Evolutionary conservation across 2,329 filamentous ascomycete genomes (phyloP), one percentile per base, ranked within the genome.

Genomic region (Fusarium sp.): DNA sequence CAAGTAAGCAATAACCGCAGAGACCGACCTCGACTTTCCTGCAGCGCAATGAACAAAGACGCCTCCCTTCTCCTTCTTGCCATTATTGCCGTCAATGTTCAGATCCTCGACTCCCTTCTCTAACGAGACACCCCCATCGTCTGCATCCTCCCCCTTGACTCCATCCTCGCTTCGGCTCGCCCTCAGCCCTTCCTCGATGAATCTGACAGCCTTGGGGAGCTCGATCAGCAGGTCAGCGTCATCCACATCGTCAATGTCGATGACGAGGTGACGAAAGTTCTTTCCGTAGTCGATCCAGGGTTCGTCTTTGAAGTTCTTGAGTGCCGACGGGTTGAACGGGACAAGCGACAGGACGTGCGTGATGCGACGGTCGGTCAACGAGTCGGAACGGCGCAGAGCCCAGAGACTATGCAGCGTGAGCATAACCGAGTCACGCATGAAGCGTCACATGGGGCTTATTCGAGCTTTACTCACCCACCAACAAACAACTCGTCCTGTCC

Each of bases 21-120:
- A 92, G 75, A 96, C 94, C 57, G 96, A 98, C 68, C 97, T 94
- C 37, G 95, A 98, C 84, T 97, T 97, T 63, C 97, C 97, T 92
- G 98, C 98, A 25, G 95, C 96, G 88, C 97, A 98, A 84, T 89
- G 87, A 11, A 91, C 89, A 66, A 88, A 88, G 32, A 91, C 88
- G 16, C 84, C 88, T 32, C 85, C 84, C 69, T 59, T 63, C 48
- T 68, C 70, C 68, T 73, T 54, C 35, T 71, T 70, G 62, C 74
- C 65, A 68, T 57, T 39, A 9, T 57, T 57, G 32, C 68, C 61
- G 6, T 50, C 68, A 13, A 76, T 65, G 32, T 61, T 70, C 11
- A 77, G 65, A 8, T 72, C 58, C 57, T 74, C 60, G 18, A 72
- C 39, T 25, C 70, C 70, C 32, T 76, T 68, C 50, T 74, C 74